Base-by-base conservation (phyloP, 768 basidiomycete genomes). In the Sutorius australiensis region DNA sequence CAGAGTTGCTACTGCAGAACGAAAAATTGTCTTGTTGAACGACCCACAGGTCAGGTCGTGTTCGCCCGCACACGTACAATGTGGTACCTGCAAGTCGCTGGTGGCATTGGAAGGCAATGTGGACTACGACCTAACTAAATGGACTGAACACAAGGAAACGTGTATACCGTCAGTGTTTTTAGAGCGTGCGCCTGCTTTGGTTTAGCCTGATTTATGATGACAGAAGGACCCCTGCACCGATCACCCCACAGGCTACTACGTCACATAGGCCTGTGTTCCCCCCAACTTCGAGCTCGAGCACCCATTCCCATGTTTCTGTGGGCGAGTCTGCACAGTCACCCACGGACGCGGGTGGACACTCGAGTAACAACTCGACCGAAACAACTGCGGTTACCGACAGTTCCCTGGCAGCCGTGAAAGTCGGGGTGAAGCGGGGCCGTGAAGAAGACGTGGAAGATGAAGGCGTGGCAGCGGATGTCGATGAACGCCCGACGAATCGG, bases 1-100 rank as follows among this genome's bases (percentile, higher is more conserved):
- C 51, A 77, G 82, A 30, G 80, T 86, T 34, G 80, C 83, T 8
- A 77, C 80, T 16, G 79, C 82, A 14, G 81, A 86, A 57, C 76
- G 86, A 52, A 84, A 81, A 67, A 67, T 87, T 33, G 68, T 71
- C 48, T 67, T 89, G 53, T 74, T 86, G 31, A 88, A 86, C 56
- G 87, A 89, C 64, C 61, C 79, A 24, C 81, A 83, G 59, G 85
- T 75, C 39, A 80, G 77, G 66, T 61, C 65, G 0, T 83, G 79
- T 61, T 71, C 77, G 7, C 50, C 73, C 0, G 64, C 65, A 33
- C 67, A 66, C 51, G 78, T 87, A 19, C 72, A 75, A 17, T 89
- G 87, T 66, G 66, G 65, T 14, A 62, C 69, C 9, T 89, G 87
- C 66, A 72, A 73, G 32, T 55, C 49, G n/a, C 68, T 61, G 38